phyloP scores from a whole-genome alignment of 768 basidiomycete species.

The Xerocomellus amylosporus region DNA sequence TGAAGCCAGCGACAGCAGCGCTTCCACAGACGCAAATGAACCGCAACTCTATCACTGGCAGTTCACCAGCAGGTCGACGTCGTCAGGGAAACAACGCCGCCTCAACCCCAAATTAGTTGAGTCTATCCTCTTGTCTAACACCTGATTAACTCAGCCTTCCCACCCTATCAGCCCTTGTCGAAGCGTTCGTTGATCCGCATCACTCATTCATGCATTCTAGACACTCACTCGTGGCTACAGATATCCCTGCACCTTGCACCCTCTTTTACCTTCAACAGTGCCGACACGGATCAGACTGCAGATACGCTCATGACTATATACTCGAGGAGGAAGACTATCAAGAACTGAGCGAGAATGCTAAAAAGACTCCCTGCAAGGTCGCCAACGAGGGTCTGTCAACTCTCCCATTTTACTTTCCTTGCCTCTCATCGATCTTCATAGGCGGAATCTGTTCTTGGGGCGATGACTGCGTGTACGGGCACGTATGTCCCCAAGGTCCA shows the following conservation, averaged over 20 bases:
- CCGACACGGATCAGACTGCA: slow-evolving; percentile 56
- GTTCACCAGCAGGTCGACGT: slow-evolving; percentile 29
- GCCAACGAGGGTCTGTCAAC: slow-evolving; percentile 50
- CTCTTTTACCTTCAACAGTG: slow-evolving; percentile 62
- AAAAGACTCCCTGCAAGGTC: slow-evolving; percentile 59
- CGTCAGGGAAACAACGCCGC: slow-evolving; percentile 38
- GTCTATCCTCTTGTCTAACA: slow-evolving; percentile 16
- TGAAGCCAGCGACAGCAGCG: slow-evolving; percentile 43
- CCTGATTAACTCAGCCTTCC: slow-evolving; percentile 19
- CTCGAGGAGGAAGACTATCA: slow-evolving; percentile 51
- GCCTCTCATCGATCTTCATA: slow-evolving; percentile 23
- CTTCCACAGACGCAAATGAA: slow-evolving; percentile 46
- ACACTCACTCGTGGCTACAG: slow-evolving; percentile 20
- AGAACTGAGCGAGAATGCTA: slow-evolving; percentile 55
- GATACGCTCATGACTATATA: slow-evolving; percentile 61
- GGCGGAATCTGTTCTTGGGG: slow-evolving; percentile 58
- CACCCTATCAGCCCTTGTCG: slow-evolving; percentile 46
- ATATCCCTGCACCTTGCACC: slow-evolving; percentile 65
- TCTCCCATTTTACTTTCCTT: background rate
- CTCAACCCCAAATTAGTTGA: slow-evolving; percentile 55
- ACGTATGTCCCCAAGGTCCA: slow-evolving; percentile 43
- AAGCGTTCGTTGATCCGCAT: slow-evolving; percentile 48
- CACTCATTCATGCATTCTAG: background rate
- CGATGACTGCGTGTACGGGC: slow-evolving; percentile 50
- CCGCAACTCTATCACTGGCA: slow-evolving; percentile 21